These are phyloP conservation scores for Lactifluus echinatus DNA, from an alignment of 768 basidiomycete species.

Conservation along the genomic window DNA sequence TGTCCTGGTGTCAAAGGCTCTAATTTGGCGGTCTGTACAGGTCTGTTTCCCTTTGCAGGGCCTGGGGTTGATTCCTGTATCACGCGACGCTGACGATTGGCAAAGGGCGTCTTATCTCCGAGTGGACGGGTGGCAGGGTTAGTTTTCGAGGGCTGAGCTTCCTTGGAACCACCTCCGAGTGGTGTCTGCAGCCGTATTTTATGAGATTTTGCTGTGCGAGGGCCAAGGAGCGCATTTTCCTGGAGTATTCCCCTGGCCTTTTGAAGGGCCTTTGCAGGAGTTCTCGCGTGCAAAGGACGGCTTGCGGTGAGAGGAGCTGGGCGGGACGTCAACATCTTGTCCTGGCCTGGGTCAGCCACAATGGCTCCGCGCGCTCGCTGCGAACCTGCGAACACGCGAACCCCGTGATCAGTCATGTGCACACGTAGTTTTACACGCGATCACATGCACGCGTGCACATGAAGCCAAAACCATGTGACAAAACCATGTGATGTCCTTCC, in stretches of 20 bases:
- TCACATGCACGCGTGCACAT: too few relatives aligned
- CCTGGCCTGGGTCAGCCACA: too few relatives aligned
- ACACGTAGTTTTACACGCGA: too few relatives aligned
- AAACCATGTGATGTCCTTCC: too few relatives aligned
- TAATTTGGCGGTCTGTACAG: constrained; percentile 25
- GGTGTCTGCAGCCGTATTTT: constrained; percentile 30
- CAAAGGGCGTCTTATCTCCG: constrained; percentile 69
- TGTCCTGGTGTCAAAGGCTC: constrained; percentile 30
- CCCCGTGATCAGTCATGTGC: too few relatives aligned
- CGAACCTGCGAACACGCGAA: too few relatives aligned
- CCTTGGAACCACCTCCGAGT: constrained; percentile 23
- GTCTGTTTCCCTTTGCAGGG: constrained; percentile 30
- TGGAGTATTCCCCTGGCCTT: constrained; percentile 33
- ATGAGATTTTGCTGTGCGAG: constrained; percentile 37
- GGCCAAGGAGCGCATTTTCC: constrained; percentile 41
- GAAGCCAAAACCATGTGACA: too few relatives aligned
- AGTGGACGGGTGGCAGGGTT: constrained; percentile 38
- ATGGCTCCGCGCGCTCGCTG: too few relatives aligned
- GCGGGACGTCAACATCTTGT: constrained; percentile 22
- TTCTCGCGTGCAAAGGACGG: constrained; percentile 33
- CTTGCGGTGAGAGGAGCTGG: constrained; percentile 25
- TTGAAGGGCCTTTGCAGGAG: constrained; percentile 43
- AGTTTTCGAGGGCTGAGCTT: constrained; percentile 21
- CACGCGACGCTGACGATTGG: constrained; percentile 45
- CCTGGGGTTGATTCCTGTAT: constrained; percentile 23